Base-by-base conservation (phyloP, 805 yeast species). In the Yamadazyma olivae region DNA sequence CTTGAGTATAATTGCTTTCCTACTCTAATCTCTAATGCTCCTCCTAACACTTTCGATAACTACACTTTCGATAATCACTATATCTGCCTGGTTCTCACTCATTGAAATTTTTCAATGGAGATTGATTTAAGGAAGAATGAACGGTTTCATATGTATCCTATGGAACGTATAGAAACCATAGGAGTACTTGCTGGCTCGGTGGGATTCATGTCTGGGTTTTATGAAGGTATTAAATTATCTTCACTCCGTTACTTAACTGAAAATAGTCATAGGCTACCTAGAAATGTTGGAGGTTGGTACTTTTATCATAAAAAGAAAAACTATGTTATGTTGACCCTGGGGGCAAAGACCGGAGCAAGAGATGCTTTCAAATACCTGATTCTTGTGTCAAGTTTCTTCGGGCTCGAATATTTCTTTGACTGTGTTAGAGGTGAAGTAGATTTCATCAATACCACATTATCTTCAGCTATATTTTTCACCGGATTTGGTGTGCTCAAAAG, bases 291-390 rank as follows among this genome's bases (percentile, higher is more conserved):
- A 15, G 93, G 91, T 0, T 87, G 95, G 96, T 87, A 83, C 52
- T 83, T 81, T 54, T 87, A 87, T 58, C 93, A 87, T 59, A 86
- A 83, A 59, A 71, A 87, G 43, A 87, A 85, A 62, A 83, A 84
- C 57, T 83, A 84, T 56, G 83, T 82, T 20, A 77, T 86, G 59
- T 57, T 83, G 23, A 67, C 74, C 39, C 65, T 67, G 18, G 86
- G 85, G 1, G 59, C 77, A 43, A 62, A 61, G 14, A 36, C 46
- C 6, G 89, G 82, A 0, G 46, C 71, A n/a, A 55, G 49, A 24
- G 63, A 64, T 7, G 72, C 60, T 0, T 27, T 47, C 24, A 36
- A 43, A 48, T 64, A 70, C 35, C 62, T 77, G 1, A 29, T 55
- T 0, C 64, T 75, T 2, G 73, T 78, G 3, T 62, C 72, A 0